Percentiles rank a stretch among this genome's conserved stretches.
Evolutionary conservation across 2,329 filamentous ascomycete species (phyloP).

Genomic region (Fusarium albosuccineum): DNA sequence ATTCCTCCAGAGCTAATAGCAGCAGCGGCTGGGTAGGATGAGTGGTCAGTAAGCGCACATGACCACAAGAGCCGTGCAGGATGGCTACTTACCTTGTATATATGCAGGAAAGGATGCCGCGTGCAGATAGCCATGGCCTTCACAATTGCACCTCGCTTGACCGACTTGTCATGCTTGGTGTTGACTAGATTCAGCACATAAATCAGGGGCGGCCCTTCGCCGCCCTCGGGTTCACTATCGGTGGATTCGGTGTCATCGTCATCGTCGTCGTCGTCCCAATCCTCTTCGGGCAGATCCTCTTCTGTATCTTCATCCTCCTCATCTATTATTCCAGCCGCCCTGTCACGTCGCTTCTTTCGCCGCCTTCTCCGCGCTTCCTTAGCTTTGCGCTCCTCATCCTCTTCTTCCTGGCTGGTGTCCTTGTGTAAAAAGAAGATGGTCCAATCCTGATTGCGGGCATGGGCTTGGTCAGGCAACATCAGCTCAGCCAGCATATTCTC

Average conservation of each 20-base stretch:
- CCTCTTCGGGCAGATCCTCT: conserved; percentile 61
- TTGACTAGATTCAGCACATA: conserved; percentile 98
- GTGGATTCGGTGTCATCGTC: conserved; percentile 66
- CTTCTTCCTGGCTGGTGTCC: conserved; percentile 86
- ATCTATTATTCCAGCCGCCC: conserved; percentile 61
- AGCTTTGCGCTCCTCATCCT: conserved; percentile 75
- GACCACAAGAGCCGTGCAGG: not conserved
- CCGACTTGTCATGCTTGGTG: conserved; percentile 94
- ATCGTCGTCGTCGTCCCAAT: conserved; percentile 62
- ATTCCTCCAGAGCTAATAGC: conserved; percentile 92
- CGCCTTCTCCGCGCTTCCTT: conserved; percentile 66
- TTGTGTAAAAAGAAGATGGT: conserved; percentile 99
- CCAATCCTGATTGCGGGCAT: conserved; percentile 96
- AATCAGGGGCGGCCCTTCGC: conserved; percentile 90
- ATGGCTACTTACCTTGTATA: conserved; percentile 82
- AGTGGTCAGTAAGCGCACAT: conserved; percentile 30
- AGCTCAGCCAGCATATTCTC: conserved; percentile 98
- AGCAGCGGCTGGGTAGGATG: conserved; percentile 76
- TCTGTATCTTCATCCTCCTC: conserved; percentile 59
- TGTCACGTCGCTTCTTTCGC: conserved; percentile 66
- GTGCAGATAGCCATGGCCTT: conserved; percentile 99
- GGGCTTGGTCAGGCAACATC: conserved; percentile 97
- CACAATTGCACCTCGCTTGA: conserved; percentile 92
- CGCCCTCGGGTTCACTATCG: conserved; percentile 75
- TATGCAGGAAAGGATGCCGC: conserved; percentile 95